Evolutionary conservation across 2,329 filamentous ascomycete genomes (phyloP), one percentile per base, ranked within the genome.

Genomic region (Ceratocystis diversiconidia): DNA sequence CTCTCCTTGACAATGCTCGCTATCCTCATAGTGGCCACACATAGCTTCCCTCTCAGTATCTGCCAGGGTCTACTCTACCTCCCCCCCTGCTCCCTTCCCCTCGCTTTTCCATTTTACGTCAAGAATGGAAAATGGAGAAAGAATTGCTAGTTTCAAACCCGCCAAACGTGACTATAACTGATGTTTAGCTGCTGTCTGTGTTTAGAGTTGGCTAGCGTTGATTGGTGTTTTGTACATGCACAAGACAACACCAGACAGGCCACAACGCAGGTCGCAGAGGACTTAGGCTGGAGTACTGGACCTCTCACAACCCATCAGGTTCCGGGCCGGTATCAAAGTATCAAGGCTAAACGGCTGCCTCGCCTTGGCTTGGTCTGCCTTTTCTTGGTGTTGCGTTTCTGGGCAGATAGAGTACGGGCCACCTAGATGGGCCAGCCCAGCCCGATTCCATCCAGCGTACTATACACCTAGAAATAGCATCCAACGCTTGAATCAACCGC

Each of bases 81-180:
- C 5, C 46, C 46, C 44, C 19, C 17, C 48, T 19, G n/a, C 19
- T 10, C 48, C 19, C 48, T 22, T 22, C 48, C 28, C 52, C 28
- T 36, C 55, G 10, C 15, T 22, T 4, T 19, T 32, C 55, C 10
- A 59, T 10, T 7, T 8, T 10, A 17, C 55, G 17, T 59, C 30
- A 19, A 59, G 55, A 59, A 59, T 59, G 28, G 55, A 32, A 59
- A 59, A 59, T 59, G 28, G 55, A 59, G 25, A n/a, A 32, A 59
- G 28, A 59, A 59, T 59, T 41, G 15, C 30, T 7, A 32, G 55
- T 59, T 59, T 36, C 55, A 59, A 59, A 59, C 5, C 36, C 30
- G 3, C 55, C 28, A 59, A 19, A 59, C 55, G 10, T 36, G 28
- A 30, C 52, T 57, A 36, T 36, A 4, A 15, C 36, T 12, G 28